phyloP scores from a whole-genome alignment of 495 filamentous ascomycete genomes.

The Hyaloscypha bicolor region DNA sequence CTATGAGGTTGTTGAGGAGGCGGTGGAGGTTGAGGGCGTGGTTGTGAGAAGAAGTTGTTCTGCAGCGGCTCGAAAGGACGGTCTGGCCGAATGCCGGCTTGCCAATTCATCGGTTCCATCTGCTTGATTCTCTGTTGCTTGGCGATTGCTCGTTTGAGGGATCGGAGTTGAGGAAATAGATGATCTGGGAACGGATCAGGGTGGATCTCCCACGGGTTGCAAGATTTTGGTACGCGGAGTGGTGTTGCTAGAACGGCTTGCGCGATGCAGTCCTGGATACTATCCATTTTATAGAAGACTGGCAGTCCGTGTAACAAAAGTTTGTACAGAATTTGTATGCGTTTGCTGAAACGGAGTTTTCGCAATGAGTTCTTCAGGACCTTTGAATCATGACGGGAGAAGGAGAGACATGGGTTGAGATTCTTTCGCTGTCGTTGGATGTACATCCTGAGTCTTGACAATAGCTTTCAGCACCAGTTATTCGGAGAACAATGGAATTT shows the following conservation, averaged over 20 bases:
- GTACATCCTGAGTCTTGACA: background rate
- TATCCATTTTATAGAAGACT: background rate
- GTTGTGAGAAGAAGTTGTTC: background rate
- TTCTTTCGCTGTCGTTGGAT: background rate
- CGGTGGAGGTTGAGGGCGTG: background rate
- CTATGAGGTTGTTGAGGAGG: background rate
- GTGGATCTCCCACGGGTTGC: background rate
- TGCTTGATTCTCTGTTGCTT: background rate
- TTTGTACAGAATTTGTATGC: background rate
- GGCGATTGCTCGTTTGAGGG: background rate
- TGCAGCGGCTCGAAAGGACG: slow-evolving; percentile 10
- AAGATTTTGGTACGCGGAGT: background rate
- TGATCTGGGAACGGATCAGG: background rate
- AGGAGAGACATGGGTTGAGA: background rate
- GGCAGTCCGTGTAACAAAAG: background rate
- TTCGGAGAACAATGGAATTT: background rate
- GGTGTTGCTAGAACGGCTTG: background rate
- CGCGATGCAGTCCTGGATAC: background rate
- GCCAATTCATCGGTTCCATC: slow-evolving; percentile 9
- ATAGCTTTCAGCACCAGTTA: slow-evolving; percentile 1
- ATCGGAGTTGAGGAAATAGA: background rate
- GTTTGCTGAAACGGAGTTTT: background rate
- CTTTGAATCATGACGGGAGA: background rate
- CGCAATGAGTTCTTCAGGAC: background rate
- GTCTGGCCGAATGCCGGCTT: slow-evolving; percentile 4